Evolutionary conservation across 23 red algal species (phyloP).

Genomic region (Gracilaria gracilis): DNA sequence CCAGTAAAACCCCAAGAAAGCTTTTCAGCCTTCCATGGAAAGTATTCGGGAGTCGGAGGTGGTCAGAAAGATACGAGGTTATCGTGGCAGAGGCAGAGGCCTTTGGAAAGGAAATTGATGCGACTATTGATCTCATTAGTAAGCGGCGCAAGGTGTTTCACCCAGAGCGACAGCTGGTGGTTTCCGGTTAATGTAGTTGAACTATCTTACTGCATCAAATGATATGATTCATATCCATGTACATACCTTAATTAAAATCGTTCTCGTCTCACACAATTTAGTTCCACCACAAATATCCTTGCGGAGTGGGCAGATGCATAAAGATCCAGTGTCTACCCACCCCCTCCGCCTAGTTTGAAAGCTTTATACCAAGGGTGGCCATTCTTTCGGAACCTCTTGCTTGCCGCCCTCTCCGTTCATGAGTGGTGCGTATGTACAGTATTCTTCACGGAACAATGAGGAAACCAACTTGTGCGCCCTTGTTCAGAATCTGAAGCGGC

Average conservation of each 20-base stretch:
- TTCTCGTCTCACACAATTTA: too few relatives aligned
- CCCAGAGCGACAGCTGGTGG: background rate
- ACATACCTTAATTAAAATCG: too few relatives aligned
- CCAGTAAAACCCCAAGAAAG: background rate
- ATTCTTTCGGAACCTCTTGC: too few relatives aligned
- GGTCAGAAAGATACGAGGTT: background rate
- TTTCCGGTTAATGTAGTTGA: background rate
- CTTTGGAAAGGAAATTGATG: conserved; percentile 15
- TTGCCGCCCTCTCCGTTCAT: too few relatives aligned
- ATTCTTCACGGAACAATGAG: background rate
- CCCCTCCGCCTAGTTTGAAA: too few relatives aligned
- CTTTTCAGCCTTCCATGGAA: conserved; percentile 24
- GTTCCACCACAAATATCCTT: too few relatives aligned
- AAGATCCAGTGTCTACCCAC: too few relatives aligned
- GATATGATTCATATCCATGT: too few relatives aligned
- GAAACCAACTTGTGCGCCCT: background rate
- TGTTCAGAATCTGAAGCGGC: background rate
- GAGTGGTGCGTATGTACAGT: background rate
- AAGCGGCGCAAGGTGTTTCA: conserved; percentile 8
- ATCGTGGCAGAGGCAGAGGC: conserved; percentile 13
- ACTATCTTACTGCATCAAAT: background rate
- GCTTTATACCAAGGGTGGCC: too few relatives aligned
- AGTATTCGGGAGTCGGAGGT: background rate
- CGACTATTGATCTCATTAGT: background rate
- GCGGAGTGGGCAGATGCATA: too few relatives aligned